These are phyloP conservation scores for Telopea speciosissima DNA, from an alignment of 177 flowering plant species.

Conservation along the genomic window DNA sequence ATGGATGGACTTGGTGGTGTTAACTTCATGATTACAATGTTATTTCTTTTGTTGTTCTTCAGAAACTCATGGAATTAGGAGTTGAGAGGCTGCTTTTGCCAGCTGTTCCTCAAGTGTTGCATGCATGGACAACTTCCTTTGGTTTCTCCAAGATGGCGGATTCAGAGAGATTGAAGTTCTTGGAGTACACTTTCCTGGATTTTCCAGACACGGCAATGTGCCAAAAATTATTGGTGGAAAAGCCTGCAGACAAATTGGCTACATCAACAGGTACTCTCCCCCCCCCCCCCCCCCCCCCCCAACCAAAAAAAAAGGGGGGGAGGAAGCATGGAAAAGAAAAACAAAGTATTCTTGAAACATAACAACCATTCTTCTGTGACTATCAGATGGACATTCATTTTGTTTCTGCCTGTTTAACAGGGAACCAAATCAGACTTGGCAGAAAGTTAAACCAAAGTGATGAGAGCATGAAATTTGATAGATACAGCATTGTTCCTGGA, in stretches of 20 bases:
- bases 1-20: neutral
- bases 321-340: no score
- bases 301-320: no score
- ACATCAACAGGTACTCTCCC: conserved; percentile 29
- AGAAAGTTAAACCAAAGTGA: conserved; percentile 4
- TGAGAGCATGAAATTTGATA: conserved; percentile 15
- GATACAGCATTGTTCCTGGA: conserved; percentile 30
- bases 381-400: neutral
- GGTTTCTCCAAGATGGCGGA: conserved; percentile 57
- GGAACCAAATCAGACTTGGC: conserved; percentile 1
- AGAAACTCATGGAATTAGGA: conserved; percentile 65
- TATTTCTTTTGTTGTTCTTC: conserved; percentile 15
- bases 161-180: conserved; percentile 48
- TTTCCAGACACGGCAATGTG: conserved; percentile 75
- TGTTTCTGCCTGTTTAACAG: conserved; percentile 21
- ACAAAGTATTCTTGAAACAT: neutral
- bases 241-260: conserved; percentile 13
- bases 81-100: conserved; percentile 80
- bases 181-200: conserved; percentile 56
- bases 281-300: neutral
- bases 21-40: neutral
- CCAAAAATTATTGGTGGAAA: conserved; percentile 46
- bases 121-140: conserved; percentile 75
- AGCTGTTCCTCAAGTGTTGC: conserved; percentile 49
- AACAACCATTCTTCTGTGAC: neutral